Conservation (phyloP, 371 early-diverging fungal genomes). For the Dinochytrium kinnereticum region DNA sequence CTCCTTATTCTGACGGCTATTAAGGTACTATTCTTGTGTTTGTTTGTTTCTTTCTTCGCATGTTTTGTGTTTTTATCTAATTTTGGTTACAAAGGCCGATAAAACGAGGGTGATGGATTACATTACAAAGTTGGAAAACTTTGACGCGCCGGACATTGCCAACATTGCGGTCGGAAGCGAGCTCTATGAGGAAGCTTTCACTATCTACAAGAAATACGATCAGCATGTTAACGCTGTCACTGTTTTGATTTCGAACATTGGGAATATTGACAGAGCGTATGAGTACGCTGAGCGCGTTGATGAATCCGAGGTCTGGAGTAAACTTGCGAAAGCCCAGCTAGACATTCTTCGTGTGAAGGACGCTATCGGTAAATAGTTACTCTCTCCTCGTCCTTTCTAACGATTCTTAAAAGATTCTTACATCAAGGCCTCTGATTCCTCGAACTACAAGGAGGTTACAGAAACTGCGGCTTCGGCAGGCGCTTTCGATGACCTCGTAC, state of each 20-base stretch:
- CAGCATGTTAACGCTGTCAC: constrained; percentile 84
- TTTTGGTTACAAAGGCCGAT: constrained; percentile 63
- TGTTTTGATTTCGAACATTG: constrained; percentile 90
- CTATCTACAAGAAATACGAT: constrained; percentile 91
- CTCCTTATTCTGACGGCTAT: constrained; percentile 96
- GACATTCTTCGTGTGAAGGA: constrained; percentile 89
- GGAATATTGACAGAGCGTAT: constrained; percentile 91
- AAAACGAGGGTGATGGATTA: constrained; percentile 92
- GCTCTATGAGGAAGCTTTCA: constrained; percentile 94
- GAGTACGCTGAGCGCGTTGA: constrained; percentile 94
- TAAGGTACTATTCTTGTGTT: constrained; percentile 57
- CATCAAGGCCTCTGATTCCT: constrained; percentile 89
- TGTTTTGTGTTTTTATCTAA: not conserved
- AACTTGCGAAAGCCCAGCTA: constrained; percentile 93
- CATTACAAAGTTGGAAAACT: constrained; percentile 90
- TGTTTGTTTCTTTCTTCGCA: not conserved
- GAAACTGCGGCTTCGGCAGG: constrained; percentile 75
- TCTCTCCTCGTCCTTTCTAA: not conserved
- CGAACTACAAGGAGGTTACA: constrained; percentile 91
- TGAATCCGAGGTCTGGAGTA: constrained; percentile 90
- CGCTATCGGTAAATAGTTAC: constrained; percentile 70
- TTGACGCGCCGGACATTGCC: constrained; percentile 95
- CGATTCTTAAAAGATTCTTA: constrained; percentile 74
- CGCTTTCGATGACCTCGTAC: constrained; percentile 91
- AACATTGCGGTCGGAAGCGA: constrained; percentile 87